A percentile compares a stretch with the other conserved stretches of the same genome.
Conservation (phyloP, 2,329 filamentous ascomycete genomes). For the Trichoderma sp. region DNA sequence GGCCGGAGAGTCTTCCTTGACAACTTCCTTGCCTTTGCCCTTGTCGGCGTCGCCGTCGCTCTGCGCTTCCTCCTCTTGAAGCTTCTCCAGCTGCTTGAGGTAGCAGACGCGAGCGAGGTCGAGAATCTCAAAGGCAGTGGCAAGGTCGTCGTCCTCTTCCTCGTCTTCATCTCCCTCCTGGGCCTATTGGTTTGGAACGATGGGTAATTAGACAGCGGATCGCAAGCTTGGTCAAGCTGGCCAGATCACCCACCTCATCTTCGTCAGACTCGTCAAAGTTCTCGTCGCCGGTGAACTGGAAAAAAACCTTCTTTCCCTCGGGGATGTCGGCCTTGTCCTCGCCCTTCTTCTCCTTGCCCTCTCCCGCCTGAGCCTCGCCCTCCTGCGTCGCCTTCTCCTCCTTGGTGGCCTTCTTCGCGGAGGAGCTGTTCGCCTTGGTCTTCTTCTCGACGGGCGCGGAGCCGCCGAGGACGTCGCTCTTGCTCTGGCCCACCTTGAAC, state of each 20-base stretch:
- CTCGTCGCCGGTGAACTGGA: conserved; percentile 93
- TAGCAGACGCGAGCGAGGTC: conserved; percentile 74
- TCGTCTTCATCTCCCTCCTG: conserved; percentile 55
- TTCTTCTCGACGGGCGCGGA: conserved; percentile 65
- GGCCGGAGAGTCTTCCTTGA: conserved; percentile 45
- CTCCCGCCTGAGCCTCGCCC: conserved; percentile 50
- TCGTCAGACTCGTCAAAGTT: conserved; percentile 86
- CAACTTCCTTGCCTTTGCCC: conserved; percentile 49
- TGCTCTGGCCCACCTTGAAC: conserved; percentile 90
- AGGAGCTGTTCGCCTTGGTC: conserved; percentile 44
- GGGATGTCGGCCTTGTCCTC: conserved; percentile 42
- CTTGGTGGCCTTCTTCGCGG: conserved; percentile 44
- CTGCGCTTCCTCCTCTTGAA: conserved; percentile 38
- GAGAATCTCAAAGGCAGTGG: conserved; percentile 80
- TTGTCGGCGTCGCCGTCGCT: conserved; percentile 40
- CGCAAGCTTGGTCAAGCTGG: conserved; percentile 5
- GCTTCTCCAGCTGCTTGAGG: conserved; percentile 54
- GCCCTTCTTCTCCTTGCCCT: conserved; percentile 40
- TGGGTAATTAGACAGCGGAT: conserved; percentile 32
- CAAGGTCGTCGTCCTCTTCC: conserved; percentile 72
- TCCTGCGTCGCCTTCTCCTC: conserved; percentile 51
- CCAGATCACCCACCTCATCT: conserved; percentile 58
- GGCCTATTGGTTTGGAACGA: conserved; percentile 35
- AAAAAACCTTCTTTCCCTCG: conserved; percentile 70
- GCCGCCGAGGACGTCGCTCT: conserved; percentile 90